phyloP scores from a whole-genome alignment of 2,329 filamentous ascomycete genomes.

The Cladosporium oxysporum region DNA sequence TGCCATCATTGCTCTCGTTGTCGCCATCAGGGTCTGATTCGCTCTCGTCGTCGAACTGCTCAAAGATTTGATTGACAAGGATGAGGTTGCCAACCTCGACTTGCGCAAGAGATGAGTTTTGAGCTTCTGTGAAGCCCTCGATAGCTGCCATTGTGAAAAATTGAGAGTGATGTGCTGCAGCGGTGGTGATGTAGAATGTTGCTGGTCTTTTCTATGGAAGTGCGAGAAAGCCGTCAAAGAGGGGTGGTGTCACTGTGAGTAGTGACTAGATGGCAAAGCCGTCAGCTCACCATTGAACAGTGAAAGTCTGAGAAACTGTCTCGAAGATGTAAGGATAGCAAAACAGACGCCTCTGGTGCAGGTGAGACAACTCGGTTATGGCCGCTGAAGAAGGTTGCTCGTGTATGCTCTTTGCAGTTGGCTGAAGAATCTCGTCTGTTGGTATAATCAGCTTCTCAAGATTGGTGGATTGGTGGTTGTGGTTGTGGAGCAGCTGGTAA shows the following conservation, averaged over 20 bases:
- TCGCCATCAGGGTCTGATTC: constrained; percentile 19
- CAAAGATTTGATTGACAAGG: constrained; percentile 20
- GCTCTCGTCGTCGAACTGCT: constrained; percentile 19
- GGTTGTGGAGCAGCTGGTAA: background rate
- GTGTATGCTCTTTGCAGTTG: background rate
- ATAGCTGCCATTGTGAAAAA: constrained; percentile 24
- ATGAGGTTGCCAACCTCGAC: constrained; percentile 27
- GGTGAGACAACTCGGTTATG: background rate
- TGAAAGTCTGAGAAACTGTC: background rate
- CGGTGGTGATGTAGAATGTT: background rate
- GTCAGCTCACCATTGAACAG: background rate
- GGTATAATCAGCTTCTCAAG: background rate
- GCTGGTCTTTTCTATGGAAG: background rate
- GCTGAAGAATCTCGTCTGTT: background rate
- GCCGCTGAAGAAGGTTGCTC: background rate
- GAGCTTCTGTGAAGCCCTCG: constrained; percentile 23
- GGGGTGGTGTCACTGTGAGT: background rate
- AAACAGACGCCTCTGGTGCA: background rate
- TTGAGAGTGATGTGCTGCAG: background rate
- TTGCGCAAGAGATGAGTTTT: constrained; percentile 20
- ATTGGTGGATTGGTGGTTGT: background rate
- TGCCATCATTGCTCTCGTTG: constrained; percentile 5
- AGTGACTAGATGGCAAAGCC: background rate
- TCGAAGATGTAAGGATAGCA: background rate
- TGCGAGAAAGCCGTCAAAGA: background rate